Evolutionary conservation across 1,139 yeast species (phyloP), one percentile per base, ranked within the genome.

Genomic region (Hanseniaspora uvarum): DNA sequence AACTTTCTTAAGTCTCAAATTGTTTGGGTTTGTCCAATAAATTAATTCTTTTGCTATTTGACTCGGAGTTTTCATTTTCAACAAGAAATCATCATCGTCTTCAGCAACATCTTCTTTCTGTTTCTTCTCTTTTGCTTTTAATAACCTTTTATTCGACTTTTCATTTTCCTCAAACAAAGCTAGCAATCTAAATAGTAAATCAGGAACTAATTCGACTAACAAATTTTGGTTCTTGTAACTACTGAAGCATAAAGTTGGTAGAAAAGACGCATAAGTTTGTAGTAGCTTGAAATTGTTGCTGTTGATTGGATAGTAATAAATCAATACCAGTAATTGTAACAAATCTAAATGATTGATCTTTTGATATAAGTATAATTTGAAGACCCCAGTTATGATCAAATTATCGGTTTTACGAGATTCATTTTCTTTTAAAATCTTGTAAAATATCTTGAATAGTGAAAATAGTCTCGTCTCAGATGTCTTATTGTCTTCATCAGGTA

Each of bases 231-330:
- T 95, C 28, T 72, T 72, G 1, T 75, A 70, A 59, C 84, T 89
- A 40, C 96, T 85, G 64, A 80, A 86, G 36, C 94, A 83, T 65
- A 86, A 88, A 0, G 86, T 95, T 0, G 97, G 97, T 38, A 92
- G 74, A 63, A 96, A 88, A 64, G 86, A 88, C 11, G 94, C 80
- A 57, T 89, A 77, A 1, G 86, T 84, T 68, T 92, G 97, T 55
- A 83, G 76, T 58, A 89, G 71, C 18, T 81, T 79, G 57, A 79
- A 82, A 61, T 88, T 87, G 14, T 71, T 68, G 5, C 77, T 68
- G 50, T 83, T 81, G 2, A 71, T 66, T 0, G 89, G 87, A 56
- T 84, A 81, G 68, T 86, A 88, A 62, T 87, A 89, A 1, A 85
- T 77, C 53, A 86, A 68, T 5, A 89, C 70, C 56, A 88, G 71